Evolutionary conservation across 345 rosid species (phyloP), one percentile per base, ranked within the genome.

Genomic region (Diplotaxis tenuifolia): DNA sequence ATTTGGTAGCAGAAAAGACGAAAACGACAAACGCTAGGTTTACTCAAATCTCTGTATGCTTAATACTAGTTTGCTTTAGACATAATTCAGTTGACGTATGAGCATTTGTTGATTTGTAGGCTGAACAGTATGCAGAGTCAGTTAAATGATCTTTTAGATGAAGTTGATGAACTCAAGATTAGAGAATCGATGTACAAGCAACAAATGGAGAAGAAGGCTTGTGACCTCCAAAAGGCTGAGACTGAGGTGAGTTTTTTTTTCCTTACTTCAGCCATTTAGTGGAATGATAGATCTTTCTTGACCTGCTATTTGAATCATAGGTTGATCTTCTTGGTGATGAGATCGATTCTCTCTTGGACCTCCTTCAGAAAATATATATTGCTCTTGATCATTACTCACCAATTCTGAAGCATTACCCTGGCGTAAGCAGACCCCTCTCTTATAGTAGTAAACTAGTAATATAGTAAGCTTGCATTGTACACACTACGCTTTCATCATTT

Each of bases 321-420:
- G 97, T 94, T 67, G 96, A 91, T 80, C 89, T 89, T 57, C 82
- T 91, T 63, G 98, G 91, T 6, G 87, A 94, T 72, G 83, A 89
- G 75, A 96, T 89, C 69, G 92, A 91, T 40, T 62, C 80, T 19
- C 89, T 84, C 71, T 71, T 80, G 62, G 27, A 88, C 70, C 96
- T 91, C 72, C 89, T 87, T 52, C 84, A 85, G 82, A 94, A 94
- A 80, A 87, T 94, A 52, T 91, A 89, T 75, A 84, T 89, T 64
- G 92, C 90, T 2, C 85, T 94, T 49, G 96, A 94, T 79, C 97
- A 94, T 83, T 94, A 94, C 70, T 89, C 97, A 65, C 95, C 92
- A 12, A 58, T 94, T 58, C 76, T 91, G 75, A 75, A 81, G 68
- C 95, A 94, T 69, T 91, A 94, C 81, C 86, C 93, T 57, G 92